phyloP scores from a whole-genome alignment of 345 rosid species.

The Corchorus capsularis region DNA sequence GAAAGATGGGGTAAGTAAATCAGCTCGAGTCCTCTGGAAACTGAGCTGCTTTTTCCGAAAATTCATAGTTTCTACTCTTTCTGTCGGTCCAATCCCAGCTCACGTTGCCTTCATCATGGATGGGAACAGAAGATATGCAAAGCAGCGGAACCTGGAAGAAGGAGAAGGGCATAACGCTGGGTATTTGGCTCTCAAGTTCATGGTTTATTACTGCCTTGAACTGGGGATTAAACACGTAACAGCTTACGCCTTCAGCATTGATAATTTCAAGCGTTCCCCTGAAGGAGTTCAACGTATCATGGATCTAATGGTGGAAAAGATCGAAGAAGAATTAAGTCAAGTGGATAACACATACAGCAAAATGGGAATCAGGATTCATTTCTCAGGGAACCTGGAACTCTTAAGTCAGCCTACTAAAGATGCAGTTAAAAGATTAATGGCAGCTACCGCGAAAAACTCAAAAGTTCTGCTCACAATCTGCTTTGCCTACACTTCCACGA shows the following conservation, averaged over 20 bases:
- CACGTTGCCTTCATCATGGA: conserved; percentile 9
- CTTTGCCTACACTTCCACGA: not conserved
- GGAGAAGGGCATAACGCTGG: not conserved
- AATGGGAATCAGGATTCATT: conserved; percentile 25
- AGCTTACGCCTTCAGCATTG: conserved; percentile 60
- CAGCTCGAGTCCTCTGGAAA: not conserved
- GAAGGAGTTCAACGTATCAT: conserved; percentile 47
- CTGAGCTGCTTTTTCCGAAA: not conserved
- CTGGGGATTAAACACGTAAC: conserved; percentile 49
- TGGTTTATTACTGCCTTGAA: conserved; percentile 13
- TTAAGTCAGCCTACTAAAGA: not conserved
- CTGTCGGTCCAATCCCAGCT: not conserved
- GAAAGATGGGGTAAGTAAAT: not conserved
- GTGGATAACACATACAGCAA: conserved; percentile 31
- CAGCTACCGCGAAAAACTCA: not conserved
- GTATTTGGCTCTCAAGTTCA: not conserved
- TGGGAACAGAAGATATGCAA: conserved; percentile 2
- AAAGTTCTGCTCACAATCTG: not conserved
- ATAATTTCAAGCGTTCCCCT: conserved; percentile 53
- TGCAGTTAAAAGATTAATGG: not conserved
- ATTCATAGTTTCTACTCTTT: not conserved
- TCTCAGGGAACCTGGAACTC: conserved; percentile 14
- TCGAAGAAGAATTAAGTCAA: conserved; percentile 24
- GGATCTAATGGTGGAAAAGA: conserved; percentile 51
- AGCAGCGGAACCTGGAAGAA: not conserved